Conservation (phyloP, 495 filamentous ascomycete species). For the Podospora pseudoanserina region DNA sequence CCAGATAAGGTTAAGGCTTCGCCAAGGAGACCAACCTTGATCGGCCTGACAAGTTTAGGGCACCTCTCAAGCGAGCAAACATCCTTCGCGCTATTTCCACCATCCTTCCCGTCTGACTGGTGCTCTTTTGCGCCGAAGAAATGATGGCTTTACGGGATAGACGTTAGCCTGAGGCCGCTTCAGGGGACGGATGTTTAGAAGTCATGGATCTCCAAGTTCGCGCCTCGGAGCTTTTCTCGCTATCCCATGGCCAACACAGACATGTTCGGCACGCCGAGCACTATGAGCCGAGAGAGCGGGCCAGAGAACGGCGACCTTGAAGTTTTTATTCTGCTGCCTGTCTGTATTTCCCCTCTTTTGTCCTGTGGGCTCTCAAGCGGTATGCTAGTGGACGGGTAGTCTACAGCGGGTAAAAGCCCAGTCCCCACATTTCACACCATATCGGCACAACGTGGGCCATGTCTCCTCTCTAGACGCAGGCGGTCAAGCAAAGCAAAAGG, state of each 20-base stretch:
- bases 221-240: background rate
- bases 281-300: background rate
- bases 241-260: background rate
- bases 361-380: background rate
- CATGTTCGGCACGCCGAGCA: background rate
- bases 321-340: background rate
- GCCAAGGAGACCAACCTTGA: background rate
- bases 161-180: background rate
- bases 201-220: no score
- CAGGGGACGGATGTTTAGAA: background rate
- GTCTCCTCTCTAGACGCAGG: background rate
- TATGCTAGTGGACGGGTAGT: background rate
- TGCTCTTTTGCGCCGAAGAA: background rate
- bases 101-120: background rate
- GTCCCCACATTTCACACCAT: background rate
- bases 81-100: background rate
- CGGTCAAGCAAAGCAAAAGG: background rate
- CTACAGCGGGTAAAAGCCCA: background rate
- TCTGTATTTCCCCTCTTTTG: background rate
- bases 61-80: background rate
- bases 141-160: background rate
- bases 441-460: background rate
- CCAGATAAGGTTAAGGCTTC: background rate
- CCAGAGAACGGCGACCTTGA: background rate
- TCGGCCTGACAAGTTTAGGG: background rate